Evolutionary conservation across 306 rosid genomes (phyloP), one percentile per base, ranked within the genome.

Genomic region (Oemleria cerasiformis): DNA sequence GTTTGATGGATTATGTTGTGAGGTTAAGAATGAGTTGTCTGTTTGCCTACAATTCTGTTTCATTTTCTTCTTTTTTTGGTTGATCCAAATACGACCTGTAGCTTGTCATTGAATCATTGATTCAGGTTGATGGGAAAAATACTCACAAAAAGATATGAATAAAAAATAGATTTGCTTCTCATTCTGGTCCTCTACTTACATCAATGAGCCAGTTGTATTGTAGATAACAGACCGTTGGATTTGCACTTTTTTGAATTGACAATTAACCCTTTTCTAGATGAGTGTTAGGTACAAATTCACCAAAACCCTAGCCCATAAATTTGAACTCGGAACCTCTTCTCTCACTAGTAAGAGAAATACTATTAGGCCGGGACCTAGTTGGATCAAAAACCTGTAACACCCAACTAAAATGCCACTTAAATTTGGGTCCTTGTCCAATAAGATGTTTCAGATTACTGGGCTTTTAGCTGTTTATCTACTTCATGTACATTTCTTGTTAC

Each of bases 11-110:
- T 53, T 16, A 14, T 21, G 59, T 20, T 67, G 54, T 67, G 65
- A 45, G 60, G 49, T 50, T 45, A 8, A 16, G 30, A 38, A 39
- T 67, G 21, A 47, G 56, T 39, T 67, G 73, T 75, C 68, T 21
- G 57, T 75, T 67, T 67, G 73, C 58, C 13, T 25, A 5, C 10
- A 7, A 20, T 41, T 34, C 13, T 66, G 63, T 56, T n/a, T 20
- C 47, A 9, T 50, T 25, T 12, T 63, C 17, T 39, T 61, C 68
- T 17, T 1, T 1, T 16, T 36, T 16, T 61, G 1, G 23, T 7
- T 38, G 45, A 17, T 59, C 42, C 45, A 61, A 17, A 3, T 30
- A 2, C 36, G n/a, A 39, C 25, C 12, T 61, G 8, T 38, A 36
- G 45, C 65, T 61, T 61, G 13, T 36, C 42, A 48, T 19, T 61